Evolutionary conservation across 768 basidiomycete genomes (phyloP), one percentile per base, ranked within the genome.

Genomic region (Gymnopilus dilepis): DNA sequence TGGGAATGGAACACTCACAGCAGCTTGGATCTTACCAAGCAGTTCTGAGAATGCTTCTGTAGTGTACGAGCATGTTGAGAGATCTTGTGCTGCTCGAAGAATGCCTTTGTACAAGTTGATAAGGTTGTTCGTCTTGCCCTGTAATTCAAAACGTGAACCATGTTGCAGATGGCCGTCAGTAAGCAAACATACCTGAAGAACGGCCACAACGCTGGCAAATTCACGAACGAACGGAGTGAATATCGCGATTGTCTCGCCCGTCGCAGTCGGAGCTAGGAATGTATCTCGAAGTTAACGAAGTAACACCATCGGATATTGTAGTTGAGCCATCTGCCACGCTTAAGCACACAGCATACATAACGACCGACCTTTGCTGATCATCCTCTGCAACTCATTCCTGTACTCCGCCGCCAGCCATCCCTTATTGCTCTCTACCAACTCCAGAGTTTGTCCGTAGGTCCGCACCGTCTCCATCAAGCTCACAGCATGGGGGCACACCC

Each of bases 391-490:
- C 65, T 96, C 93, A 70, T 94, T 94, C 65, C 95, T 84, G 71
- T 95, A 95, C 76, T 97, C 95, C 17, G 96, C 97, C 2, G 98
- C 90, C 40, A 99, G 82, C 84, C 94, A 94, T 73, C 89, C 94
- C 74, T 90, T 90, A 73, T 98, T 94, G 42, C 83, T 84, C 72
- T 97, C 91, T 67, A 99, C 90, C 68, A 98, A 77, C 72, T 95
- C 94, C 72, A 97, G 77, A 0, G 94, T 97, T 78, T 99, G 97
- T 19, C 92, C 91, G 76, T 99, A 99, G 28, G 95, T 98, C 73
- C 96, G 81, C n/a, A 99, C 95, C 0, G 95, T 97, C 81, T 99
- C 97, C 97, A 99, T 99, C 74, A 95, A 76, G 70, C 93, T 95
- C 66, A 99, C 97, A 2, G 97, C 97, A 80, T 98, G 95, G 0